Conservation (phyloP, 768 basidiomycete genomes). For the Chalciporus pseudorubinellus region DNA sequence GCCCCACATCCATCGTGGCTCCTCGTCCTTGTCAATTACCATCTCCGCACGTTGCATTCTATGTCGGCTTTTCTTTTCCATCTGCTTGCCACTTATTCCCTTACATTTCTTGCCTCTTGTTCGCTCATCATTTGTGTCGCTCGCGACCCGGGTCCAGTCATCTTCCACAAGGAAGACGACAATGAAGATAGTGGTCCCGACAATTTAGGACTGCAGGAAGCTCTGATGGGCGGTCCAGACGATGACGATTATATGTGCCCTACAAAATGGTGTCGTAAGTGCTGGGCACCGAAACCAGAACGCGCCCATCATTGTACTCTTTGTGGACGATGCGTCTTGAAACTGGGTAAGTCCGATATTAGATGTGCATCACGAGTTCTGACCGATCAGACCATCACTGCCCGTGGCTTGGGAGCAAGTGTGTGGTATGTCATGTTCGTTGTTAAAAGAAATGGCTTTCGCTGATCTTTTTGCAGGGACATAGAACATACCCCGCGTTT, state of each 20-base stretch:
- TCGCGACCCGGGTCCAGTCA: constrained; percentile 72
- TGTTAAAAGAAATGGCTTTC: neutral
- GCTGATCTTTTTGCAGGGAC: constrained; percentile 49
- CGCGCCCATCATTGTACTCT: constrained; percentile 74
- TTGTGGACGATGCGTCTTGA: constrained; percentile 77
- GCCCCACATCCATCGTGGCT: constrained; percentile 75
- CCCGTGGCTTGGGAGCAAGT: constrained; percentile 76
- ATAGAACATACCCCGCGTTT: constrained; percentile 82
- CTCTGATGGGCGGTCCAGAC: constrained; percentile 49
- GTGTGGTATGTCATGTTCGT: constrained; percentile 53
- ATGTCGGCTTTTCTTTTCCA: constrained; percentile 51
- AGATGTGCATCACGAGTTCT: constrained; percentile 1
- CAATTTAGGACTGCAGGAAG: constrained; percentile 56
- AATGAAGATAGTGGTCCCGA: constrained; percentile 34
- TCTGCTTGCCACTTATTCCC: constrained; percentile 55
- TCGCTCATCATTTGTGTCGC: constrained; percentile 71
- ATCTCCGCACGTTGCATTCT: constrained; percentile 53
- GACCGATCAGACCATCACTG: constrained; percentile 73
- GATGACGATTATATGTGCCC: constrained; percentile 56
- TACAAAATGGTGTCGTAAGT: constrained; percentile 74
- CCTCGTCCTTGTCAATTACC: constrained; percentile 63
- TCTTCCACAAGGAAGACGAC: constrained; percentile 25
- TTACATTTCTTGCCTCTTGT: constrained; percentile 67
- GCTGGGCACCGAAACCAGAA: constrained; percentile 78
- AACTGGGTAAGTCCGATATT: constrained; percentile 62